Conservation (phyloP, 345 rosid species). For the Stellera chamaejasme region DNA sequence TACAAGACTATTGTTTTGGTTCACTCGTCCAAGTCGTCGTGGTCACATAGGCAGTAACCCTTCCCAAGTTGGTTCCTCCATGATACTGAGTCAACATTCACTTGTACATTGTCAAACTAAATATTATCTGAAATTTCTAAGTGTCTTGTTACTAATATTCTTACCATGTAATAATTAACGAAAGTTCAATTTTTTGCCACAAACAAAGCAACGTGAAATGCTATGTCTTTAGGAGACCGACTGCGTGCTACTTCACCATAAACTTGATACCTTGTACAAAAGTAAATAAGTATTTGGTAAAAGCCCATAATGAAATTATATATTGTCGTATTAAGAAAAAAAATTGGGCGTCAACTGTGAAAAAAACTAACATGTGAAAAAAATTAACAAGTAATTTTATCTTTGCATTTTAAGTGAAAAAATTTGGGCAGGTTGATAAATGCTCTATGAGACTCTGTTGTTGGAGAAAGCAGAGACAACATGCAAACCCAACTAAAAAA, state of each 20-base stretch:
- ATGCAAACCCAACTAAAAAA: too few relatives aligned
- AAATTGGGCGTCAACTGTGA: not conserved
- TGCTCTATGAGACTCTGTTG: too few relatives aligned
- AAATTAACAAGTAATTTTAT: too few relatives aligned
- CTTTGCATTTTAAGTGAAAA: too few relatives aligned
- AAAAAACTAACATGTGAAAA: too few relatives aligned
- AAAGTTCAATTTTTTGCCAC: conserved; percentile 79
- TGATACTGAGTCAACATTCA: conserved; percentile 42
- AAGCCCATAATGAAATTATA: too few relatives aligned
- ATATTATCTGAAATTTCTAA: not conserved
- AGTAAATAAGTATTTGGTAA: not conserved
- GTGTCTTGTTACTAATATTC: too few relatives aligned
- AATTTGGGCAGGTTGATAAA: too few relatives aligned
- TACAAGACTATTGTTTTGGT: too few relatives aligned
- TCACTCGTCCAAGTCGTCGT: conserved; percentile 12
- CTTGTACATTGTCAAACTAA: too few relatives aligned
- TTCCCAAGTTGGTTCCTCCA: conserved; percentile 95
- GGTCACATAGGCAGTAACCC: conserved; percentile 49
- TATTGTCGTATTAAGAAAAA: too few relatives aligned
- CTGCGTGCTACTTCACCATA: conserved; percentile 47
- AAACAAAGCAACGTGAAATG: conserved; percentile 65
- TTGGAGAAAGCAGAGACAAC: too few relatives aligned
- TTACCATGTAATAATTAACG: conserved; percentile 87
- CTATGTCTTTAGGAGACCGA: conserved; percentile 73
- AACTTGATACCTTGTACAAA: conserved; percentile 50